Percentiles rank a stretch among this genome's conserved stretches.
phyloP scores from a whole-genome alignment of 2,329 filamentous ascomycete species.

The Curvularia hawaiiensis region DNA sequence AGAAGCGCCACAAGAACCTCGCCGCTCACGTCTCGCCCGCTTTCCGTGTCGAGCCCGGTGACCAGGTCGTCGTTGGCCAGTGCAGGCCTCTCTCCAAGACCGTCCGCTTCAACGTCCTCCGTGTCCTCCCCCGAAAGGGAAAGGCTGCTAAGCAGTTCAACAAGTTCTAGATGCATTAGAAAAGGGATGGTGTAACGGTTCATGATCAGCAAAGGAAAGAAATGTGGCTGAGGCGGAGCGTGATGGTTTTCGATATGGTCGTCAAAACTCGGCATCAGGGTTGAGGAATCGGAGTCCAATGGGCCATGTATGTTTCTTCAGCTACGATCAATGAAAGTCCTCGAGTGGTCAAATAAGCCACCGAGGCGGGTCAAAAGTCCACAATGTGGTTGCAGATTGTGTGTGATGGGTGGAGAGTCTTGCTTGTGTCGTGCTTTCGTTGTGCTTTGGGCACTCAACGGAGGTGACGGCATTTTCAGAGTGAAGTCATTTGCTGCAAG shows the following conservation, averaged over 20 bases:
- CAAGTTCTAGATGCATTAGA: conserved; percentile 80
- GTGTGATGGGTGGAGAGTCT: conserved; percentile 5
- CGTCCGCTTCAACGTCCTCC: conserved; percentile 99
- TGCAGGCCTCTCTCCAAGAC: conserved; percentile 99
- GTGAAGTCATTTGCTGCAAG: neutral
- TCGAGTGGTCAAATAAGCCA: conserved; percentile 43
- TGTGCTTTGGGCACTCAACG: neutral
- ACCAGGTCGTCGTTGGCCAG: conserved; percentile 99
- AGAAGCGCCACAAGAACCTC: conserved; percentile 99
- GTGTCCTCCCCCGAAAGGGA: conserved; percentile 95
- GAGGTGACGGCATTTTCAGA: neutral
- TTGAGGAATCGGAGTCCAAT: conserved; percentile 48
- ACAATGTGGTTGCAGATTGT: conserved; percentile 10
- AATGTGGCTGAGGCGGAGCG: conserved; percentile 33
- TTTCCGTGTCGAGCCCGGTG: conserved; percentile 99
- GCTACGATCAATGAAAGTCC: conserved; percentile 49
- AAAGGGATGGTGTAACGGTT: conserved; percentile 35
- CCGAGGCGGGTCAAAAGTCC: conserved; percentile 47
- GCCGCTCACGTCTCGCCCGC: conserved; percentile 98
- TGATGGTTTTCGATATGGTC: conserved; percentile 43
- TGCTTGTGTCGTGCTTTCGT: conserved; percentile 1
- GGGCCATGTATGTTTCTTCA: conserved; percentile 49
- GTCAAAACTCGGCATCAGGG: conserved; percentile 47
- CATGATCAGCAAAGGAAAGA: conserved; percentile 35
- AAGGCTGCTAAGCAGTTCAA: conserved; percentile 97